phyloP scores from a whole-genome alignment of 257 asterid species.

The Przewalskia tangutica region DNA sequence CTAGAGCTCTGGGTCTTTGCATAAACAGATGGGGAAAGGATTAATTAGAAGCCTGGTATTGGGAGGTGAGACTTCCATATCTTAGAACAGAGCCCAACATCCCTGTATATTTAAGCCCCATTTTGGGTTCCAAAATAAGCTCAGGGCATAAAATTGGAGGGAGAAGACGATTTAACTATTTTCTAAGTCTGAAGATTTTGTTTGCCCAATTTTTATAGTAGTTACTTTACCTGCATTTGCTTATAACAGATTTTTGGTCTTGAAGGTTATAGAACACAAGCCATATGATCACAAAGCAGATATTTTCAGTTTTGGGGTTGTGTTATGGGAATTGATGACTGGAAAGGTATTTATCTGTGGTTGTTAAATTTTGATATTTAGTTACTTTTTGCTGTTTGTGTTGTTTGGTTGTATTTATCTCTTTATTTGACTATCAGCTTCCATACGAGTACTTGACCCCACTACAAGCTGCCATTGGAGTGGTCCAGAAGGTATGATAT shows the following conservation, averaged over 20 bases:
- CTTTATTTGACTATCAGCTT: slow-evolving; percentile 38
- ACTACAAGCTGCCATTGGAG: slow-evolving; percentile 98
- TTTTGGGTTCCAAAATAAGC: not conserved
- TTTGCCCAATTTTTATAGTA: not conserved
- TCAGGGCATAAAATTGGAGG: not conserved
- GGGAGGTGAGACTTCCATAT: not conserved
- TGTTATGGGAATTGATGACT: slow-evolving; percentile 83
- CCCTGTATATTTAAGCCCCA: not conserved
- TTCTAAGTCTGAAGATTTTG: not conserved
- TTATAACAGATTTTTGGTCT: slow-evolving; percentile 18
- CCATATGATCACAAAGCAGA: slow-evolving; percentile 97
- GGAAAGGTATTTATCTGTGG: slow-evolving; percentile 59
- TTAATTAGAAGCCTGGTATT: not conserved
- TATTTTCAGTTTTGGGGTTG: slow-evolving; percentile 86
- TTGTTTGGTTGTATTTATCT: not conserved
- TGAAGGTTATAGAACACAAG: slow-evolving; percentile 88
- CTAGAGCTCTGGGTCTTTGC: not conserved
- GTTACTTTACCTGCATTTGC: slow-evolving; percentile 8
- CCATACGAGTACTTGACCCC: slow-evolving; percentile 97
- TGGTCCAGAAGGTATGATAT: slow-evolving; percentile 72
- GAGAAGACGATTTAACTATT: not conserved
- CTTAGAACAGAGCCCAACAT: not conserved
- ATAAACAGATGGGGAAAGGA: not conserved
- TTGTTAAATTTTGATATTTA: not conserved
- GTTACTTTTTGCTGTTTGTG: not conserved